Evolutionary conservation across 2,329 filamentous ascomycete genomes (phyloP), one percentile per base, ranked within the genome.

Genomic region (Mariannaea elegans): DNA sequence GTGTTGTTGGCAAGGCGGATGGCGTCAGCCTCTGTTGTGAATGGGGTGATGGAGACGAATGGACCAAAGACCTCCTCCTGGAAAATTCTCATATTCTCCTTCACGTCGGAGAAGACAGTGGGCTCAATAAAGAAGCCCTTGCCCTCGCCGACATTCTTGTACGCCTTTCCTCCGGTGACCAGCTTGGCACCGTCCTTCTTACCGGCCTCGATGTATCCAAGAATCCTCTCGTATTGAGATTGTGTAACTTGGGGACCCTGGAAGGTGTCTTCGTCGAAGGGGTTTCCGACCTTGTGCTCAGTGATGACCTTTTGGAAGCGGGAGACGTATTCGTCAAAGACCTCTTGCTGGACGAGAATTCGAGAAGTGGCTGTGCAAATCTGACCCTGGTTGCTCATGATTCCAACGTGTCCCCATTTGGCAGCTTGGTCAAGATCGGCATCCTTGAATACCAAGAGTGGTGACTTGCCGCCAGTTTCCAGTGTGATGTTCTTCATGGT

Each of bases 171-270:
- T 10, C 67, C 67, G 8, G 61, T 45, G 6, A 58, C 60, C 8
- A 91, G 76, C 2, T 77, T 87, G 1, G 87, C 86, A 16, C 88
- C 88, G 69, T 89, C 86, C 3, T 80, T 79, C 72, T 88, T 88
- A n/a, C 87, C 88, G 19, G 79, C 67, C 62, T 90, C 82, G 52
- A 91, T 86, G 73, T 88, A 91, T 2, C 80, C 81, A 12, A 91
- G 79, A 3, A 92, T 82, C 12, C 84, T 79, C 44, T 90, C 87
- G 65, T 85, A 87, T 69, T 90, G 88, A 21, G 79, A 73, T 73
- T 87, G 87, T 8, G 85, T 86, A 52, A 89, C 84, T 69, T 69
- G 67, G 1, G 67, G 67, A 4, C 67, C 67, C 45, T 69, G 67
- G 62, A 64, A 66, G 9, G 64, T 89, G 8, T 61, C 61, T 8